These are phyloP conservation scores for Penicillium sp. DNA, from an alignment of 2,329 filamentous ascomycete species.

Conservation along the genomic window DNA sequence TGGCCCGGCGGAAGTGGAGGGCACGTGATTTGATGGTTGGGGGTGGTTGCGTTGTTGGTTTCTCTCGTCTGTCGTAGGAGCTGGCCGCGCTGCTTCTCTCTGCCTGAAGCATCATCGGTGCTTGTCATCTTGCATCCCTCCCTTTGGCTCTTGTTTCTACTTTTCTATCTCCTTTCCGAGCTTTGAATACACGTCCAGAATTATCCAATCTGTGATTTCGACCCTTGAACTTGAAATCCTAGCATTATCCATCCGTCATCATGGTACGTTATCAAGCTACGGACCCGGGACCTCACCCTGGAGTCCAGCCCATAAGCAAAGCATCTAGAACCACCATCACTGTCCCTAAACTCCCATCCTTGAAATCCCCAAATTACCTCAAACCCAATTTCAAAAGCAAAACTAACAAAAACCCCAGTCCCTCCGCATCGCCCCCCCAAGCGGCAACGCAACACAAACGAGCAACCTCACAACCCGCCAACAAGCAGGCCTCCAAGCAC, in stretches of 20 bases:
- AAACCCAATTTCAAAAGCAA: not conserved
- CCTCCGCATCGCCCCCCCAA: constrained; percentile 81
- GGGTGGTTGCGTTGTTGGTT: constrained; percentile 28
- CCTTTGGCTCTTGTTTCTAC: constrained; percentile 10
- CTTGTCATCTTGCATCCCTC: constrained; percentile 20
- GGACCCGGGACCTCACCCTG: constrained; percentile 10
- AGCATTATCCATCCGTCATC: constrained; percentile 17
- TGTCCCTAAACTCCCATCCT: not conserved
- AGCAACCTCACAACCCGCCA: constrained; percentile 62
- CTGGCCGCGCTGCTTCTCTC: constrained; percentile 37
- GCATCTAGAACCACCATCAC: constrained; percentile 2
- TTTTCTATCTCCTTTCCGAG: constrained; percentile 6
- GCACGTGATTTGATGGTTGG: constrained; percentile 25
- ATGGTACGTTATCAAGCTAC: constrained; percentile 35
- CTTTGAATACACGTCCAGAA: not conserved
- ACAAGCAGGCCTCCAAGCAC: constrained; percentile 45
- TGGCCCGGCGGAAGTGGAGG: constrained; percentile 1
- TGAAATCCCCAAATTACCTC: not conserved
- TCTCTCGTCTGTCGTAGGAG: constrained; percentile 30
- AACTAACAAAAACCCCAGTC: constrained; percentile 55
- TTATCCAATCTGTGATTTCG: not conserved
- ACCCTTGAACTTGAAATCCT: not conserved
- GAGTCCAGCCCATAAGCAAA: constrained; percentile 12
- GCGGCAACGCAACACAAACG: constrained; percentile 65
- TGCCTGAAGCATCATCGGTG: constrained; percentile 23